Evolutionary conservation across 805 yeast genomes (phyloP), one percentile per base, ranked within the genome.

Genomic region (Phaffomyces thermotolerans): DNA sequence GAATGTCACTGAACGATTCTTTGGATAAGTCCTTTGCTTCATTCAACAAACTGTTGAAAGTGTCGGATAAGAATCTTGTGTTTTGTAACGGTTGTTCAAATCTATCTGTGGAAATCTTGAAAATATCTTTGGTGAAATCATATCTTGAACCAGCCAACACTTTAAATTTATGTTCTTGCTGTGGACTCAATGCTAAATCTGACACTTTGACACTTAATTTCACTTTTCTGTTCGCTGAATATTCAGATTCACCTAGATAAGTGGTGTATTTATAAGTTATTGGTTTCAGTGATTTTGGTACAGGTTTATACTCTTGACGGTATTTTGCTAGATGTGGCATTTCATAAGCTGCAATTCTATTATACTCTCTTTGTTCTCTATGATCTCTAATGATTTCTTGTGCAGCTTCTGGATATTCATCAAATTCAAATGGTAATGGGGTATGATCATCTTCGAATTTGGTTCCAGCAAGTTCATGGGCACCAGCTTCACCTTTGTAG

Each of bases 331-430:
- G 71, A 44, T 79, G 74, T 7, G 99, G 99, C 71, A 91, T 74
- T 61, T 91, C 98, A 65, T 83, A 91, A 0, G 97, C 96, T 10
- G 95, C 87, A 36, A 87, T 71, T 54, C 97, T 75, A 57, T 81
- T 81, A 56, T 81, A 79, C 50, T 84, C 78, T 52, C 95, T 79
- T 53, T 77, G 79, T 51, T 78, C 82, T 58, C 97, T 76, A 55
- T 79, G 85, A 51, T 78, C 82, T 44, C 78, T 76, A 30, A 82
- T 74, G 47, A 76, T 74, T 54, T 83, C 81, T 53, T 83, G 95
- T 20, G 93, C 95, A 13, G 68, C 66, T 5, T 81, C 69, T 23
- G 88, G 82, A 49, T 79, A 68, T 56, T 82, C 89, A 57, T 81
- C 87, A 53, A 67, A 78, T 54, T 72, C 71, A 52, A 72, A 76